Conservation (phyloP, 192 early-diverging fungal genomes). For the Funneliformis mosseae region DNA sequence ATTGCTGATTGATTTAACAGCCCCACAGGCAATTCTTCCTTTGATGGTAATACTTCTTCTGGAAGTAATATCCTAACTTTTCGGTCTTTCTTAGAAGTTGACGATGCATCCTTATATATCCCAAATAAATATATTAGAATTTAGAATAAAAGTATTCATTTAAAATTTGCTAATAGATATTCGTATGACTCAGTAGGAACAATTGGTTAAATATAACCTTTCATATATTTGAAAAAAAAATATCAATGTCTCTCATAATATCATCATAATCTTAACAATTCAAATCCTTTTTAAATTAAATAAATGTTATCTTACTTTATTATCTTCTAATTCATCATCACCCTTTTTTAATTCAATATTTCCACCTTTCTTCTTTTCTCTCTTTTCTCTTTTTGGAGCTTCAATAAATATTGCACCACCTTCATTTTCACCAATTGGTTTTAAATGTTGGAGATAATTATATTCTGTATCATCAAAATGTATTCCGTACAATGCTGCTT, state of each 20-base stretch:
- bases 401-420: constrained; percentile 80
- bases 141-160: neutral
- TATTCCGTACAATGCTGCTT: constrained; percentile 88
- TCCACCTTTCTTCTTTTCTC: constrained; percentile 49
- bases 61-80: constrained; percentile 58
- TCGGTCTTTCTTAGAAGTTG: constrained; percentile 20
- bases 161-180: neutral
- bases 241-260: neutral
- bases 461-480: constrained; percentile 91
- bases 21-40: constrained; percentile 67
- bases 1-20: constrained; percentile 70
- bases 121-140: neutral
- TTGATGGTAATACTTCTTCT: constrained; percentile 72
- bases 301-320: neutral
- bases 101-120: neutral
- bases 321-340: neutral
- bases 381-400: constrained; percentile 59
- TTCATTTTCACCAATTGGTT: constrained; percentile 71
- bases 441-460: constrained; percentile 94
- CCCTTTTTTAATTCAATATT: constrained; percentile 11
- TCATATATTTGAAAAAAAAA: neutral
- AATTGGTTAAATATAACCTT: constrained; percentile 24
- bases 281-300: neutral
- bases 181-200: constrained; percentile 17
- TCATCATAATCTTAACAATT: neutral